A percentile compares a stretch with the other conserved stretches of the same genome.
These are phyloP conservation scores for Calonectria pseudoreteaudii DNA, from an alignment of 2,329 filamentous ascomycete genomes.

Conservation along the genomic window DNA sequence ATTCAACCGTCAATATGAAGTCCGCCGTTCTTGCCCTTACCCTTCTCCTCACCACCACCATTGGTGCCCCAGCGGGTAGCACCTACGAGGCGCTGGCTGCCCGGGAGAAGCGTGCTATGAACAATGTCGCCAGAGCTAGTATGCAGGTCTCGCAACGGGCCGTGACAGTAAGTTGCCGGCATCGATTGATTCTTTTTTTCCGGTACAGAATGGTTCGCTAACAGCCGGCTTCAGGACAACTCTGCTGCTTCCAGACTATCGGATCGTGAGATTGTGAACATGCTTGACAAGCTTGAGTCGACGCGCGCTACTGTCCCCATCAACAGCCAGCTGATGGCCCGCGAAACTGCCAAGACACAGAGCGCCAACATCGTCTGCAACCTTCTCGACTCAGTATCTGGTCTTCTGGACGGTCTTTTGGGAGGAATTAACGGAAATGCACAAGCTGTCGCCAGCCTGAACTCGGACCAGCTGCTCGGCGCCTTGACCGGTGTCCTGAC, in stretches of 20 bases:
- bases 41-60: constrained; percentile 9
- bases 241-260: background rate
- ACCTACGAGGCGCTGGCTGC: constrained; percentile 3
- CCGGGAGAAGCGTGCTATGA: background rate
- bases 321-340: background rate
- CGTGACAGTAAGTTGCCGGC: background rate
- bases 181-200: background rate
- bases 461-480: constrained; percentile 5
- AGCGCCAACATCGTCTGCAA: constrained; percentile 6
- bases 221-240: background rate
- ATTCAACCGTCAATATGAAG: constrained; percentile 11
- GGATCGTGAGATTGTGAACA: background rate
- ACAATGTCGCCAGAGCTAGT: background rate
- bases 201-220: background rate
- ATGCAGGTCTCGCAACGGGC: background rate
- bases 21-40: constrained; percentile 6
- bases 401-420: background rate
- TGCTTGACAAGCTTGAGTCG: constrained; percentile 4
- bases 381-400: background rate
- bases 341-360: background rate
- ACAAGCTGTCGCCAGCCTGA: background rate
- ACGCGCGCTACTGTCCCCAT: background rate
- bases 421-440: constrained; percentile 3
- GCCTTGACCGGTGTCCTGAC: background rate
- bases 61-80: constrained; percentile 8